A percentile compares a stretch with the other conserved stretches of the same genome.
phyloP scores from a whole-genome alignment of 129 eudicot genomes.

The carrot (Daucus carota) region DH1_v3.0 NC_030385.2:40095001-40095500 shows the following conservation, averaged over 20 bases:
- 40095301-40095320: slow-evolving; percentile 80
- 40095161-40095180: slow-evolving; percentile 80
- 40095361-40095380: slow-evolving; percentile 74
- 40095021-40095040: slow-evolving; percentile 75
- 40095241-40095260: slow-evolving; percentile 84
- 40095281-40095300: slow-evolving; percentile 80
- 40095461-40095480: slow-evolving; percentile 62
- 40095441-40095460: slow-evolving; percentile 73
- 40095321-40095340: slow-evolving; percentile 67
- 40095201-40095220: slow-evolving; percentile 78
- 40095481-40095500: slow-evolving; percentile 52
- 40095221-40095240: slow-evolving; percentile 80
- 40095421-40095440: slow-evolving; percentile 30
- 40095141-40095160: slow-evolving; percentile 82
- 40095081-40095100: slow-evolving; percentile 47
- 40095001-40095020: slow-evolving; percentile 64
- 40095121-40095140: slow-evolving; percentile 57
- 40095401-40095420: slow-evolving; percentile 70
- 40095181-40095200: slow-evolving; percentile 80
- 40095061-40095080: slow-evolving; percentile 65
- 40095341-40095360: slow-evolving; percentile 72
- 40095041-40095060: slow-evolving; percentile 79
- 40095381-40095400: slow-evolving; percentile 65
- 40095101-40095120: slow-evolving; percentile 39
- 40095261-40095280: slow-evolving; percentile 74